phyloP scores from a whole-genome alignment of 441 rosid species.

The Biscutella auriculata region DNA sequence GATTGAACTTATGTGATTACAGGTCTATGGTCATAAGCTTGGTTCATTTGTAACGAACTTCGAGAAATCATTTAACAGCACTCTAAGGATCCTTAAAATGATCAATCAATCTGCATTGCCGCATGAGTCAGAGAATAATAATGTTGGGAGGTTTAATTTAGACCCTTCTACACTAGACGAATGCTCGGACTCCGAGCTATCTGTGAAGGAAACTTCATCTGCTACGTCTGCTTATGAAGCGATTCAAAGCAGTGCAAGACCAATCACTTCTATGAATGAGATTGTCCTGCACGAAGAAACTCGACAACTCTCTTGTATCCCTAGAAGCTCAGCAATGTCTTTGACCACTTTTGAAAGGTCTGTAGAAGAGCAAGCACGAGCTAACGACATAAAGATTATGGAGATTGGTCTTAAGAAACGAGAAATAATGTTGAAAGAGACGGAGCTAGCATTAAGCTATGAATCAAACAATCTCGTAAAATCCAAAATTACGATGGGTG shows the following conservation, averaged over 20 bases:
- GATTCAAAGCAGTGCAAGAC: slow-evolving; percentile 24
- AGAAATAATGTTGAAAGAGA: slow-evolving; percentile 51
- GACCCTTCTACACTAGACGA: slow-evolving; percentile 24
- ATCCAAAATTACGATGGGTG: slow-evolving; percentile 54
- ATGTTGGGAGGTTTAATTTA: slow-evolving; percentile 20
- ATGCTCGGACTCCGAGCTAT: slow-evolving; percentile 14
- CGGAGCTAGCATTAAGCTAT: slow-evolving; percentile 32
- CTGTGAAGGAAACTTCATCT: slow-evolving; percentile 7
- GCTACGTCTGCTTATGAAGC: slow-evolving; percentile 22
- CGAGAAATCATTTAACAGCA: slow-evolving; percentile 75
- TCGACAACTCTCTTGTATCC: slow-evolving; percentile 30
- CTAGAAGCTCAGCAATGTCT: slow-evolving; percentile 25
- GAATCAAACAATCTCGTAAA: slow-evolving; percentile 58
- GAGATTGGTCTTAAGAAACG: no score
- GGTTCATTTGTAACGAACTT: slow-evolving; percentile 54
- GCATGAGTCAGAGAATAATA: slow-evolving; percentile 12
- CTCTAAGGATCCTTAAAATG: slow-evolving; percentile 65
- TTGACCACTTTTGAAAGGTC: slow-evolving; percentile 37
- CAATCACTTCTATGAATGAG: slow-evolving; percentile 26
- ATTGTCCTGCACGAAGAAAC: slow-evolving; percentile 24
- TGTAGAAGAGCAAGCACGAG: slow-evolving; percentile 25
- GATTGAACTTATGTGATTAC: slow-evolving; percentile 16
- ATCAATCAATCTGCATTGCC: slow-evolving; percentile 38
- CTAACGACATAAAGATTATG: slow-evolving; percentile 62
- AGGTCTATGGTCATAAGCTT: slow-evolving; percentile 70